A percentile compares a stretch with the other conserved stretches of the same genome.
Evolutionary conservation across 1,139 yeast genomes (phyloP).

Genomic region (Nakaseomyces nivariensis): DNA sequence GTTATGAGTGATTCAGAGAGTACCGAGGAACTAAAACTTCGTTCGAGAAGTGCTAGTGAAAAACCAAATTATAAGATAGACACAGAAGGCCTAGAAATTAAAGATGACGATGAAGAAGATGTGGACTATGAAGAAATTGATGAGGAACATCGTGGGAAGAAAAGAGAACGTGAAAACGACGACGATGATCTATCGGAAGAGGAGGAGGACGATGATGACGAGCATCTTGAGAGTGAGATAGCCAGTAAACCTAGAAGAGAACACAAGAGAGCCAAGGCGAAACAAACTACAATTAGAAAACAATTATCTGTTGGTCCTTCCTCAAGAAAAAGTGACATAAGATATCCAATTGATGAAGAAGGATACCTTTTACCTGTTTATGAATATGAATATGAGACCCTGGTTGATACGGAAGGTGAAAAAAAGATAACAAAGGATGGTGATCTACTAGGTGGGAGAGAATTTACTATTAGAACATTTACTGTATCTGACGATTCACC

Average conservation of each 20-base stretch:
- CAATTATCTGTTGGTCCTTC: neutral
- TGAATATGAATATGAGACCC: constrained; percentile 77
- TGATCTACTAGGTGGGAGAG: constrained; percentile 61
- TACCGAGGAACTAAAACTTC: constrained; percentile 6
- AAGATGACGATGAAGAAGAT: constrained; percentile 21
- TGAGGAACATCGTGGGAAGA: constrained; percentile 8
- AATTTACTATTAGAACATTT: constrained; percentile 72
- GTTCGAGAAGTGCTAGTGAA: constrained; percentile 17
- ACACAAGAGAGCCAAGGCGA: constrained; percentile 1
- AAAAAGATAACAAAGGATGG: constrained; percentile 65
- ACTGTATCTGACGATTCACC: constrained; percentile 67
- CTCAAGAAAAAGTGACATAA: neutral
- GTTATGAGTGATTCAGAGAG: constrained; percentile 5
- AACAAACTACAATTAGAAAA: neutral
- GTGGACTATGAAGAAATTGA: constrained; percentile 23
- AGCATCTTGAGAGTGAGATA: neutral
- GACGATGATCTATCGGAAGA: constrained; percentile 14
- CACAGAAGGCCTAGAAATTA: constrained; percentile 22
- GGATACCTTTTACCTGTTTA: constrained; percentile 44
- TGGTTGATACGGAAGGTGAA: constrained; percentile 73
- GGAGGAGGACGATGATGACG: constrained; percentile 3
- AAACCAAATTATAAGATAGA: constrained; percentile 23
- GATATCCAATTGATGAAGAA: constrained; percentile 30
- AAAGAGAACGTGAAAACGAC: constrained; percentile 6
- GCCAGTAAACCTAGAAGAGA: neutral